Base-by-base conservation (phyloP, 495 filamentous ascomycete species). In the Aspergillus funiculosus region DNA sequence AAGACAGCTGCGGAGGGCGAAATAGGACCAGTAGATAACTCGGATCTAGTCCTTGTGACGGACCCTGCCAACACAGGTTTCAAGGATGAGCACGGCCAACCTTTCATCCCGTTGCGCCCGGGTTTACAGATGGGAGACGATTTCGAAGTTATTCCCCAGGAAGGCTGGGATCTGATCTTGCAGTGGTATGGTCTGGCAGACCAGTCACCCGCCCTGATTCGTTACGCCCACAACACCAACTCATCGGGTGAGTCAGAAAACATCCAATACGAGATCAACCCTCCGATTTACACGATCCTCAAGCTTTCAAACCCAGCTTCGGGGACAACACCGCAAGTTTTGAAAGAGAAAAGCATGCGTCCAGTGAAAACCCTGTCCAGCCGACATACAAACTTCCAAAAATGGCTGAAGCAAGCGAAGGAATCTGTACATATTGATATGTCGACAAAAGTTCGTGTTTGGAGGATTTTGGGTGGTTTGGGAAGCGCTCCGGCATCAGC, bases 1-100 rank as follows among this genome's bases (percentile, higher is more conserved):
- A 86, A 89, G 54, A 76, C 80, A 36, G 69, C 74, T 4, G 48
- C 64, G 22, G 81, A 86, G 45, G 79, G 75, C 8, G 71, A 80
- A 8, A 74, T 92, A 25, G 89, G 89, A 2, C 87, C 87, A 0
- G 81, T 97, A 21, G 89, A 96, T 66, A 97, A 95, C 59, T 79
- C 85, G 4, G 86, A 87, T 52, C 59, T 75, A 21, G 58, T 74
- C 21, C 57, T 74, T 30, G 71, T 71, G 25, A 69, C 60, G 14
- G 72, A 68, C 44, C 68, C 61, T 6, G 51, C 53, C 17, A 63
- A 51, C 21, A 52, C 53, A 19, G 54, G 43, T 36, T 67, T 80
- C 53, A 68, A 67, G 39, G 79, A 80, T 49, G 73, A 79, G 48
- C 55, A 63, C 17, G 75, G 73, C 6, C 64, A 83, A 10, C 65